Conservation (phyloP, 495 filamentous ascomycete species). For the Podospora tetraspora region DNA sequence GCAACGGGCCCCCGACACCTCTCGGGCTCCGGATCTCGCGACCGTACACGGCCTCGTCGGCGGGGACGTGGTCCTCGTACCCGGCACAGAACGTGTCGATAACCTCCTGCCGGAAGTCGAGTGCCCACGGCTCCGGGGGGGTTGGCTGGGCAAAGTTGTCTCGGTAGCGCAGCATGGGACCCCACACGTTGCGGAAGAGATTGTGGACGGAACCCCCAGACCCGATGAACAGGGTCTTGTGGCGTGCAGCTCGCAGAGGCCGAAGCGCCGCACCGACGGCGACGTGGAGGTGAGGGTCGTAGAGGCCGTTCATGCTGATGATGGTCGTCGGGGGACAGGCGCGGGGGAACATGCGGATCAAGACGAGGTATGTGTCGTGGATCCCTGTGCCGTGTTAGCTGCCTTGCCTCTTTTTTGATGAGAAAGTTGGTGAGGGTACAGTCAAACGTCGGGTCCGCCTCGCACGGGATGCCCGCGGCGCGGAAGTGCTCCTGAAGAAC, state of each 20-base stretch:
- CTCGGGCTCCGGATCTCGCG: conserved; percentile 11
- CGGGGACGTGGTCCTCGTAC: conserved; percentile 21
- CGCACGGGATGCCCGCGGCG: conserved; percentile 45
- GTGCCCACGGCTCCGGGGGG: conserved; percentile 49
- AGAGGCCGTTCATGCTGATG: conserved; percentile 53
- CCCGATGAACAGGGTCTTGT: conserved; percentile 51
- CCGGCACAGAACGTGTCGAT: conserved; percentile 44
- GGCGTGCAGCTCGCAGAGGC: conserved; percentile 42
- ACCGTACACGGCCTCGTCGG: conserved; percentile 10
- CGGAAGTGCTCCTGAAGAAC: conserved; percentile 43
- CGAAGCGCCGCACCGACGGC: conserved; percentile 49
- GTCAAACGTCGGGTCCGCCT: conserved; percentile 47
- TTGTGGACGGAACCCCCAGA: conserved; percentile 61
- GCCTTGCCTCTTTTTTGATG: neutral
- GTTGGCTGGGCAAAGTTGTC: conserved; percentile 56
- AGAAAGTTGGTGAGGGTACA: conserved; percentile 18
- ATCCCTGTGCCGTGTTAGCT: conserved; percentile 35
- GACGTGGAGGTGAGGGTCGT: conserved; percentile 57
- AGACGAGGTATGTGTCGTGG: conserved; percentile 58
- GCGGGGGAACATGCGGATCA: conserved; percentile 58
- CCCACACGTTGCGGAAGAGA: conserved; percentile 58
- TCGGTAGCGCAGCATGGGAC: conserved; percentile 51
- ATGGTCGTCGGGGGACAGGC: conserved; percentile 55
- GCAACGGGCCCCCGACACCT: conserved; percentile 35
- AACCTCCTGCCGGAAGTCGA: conserved; percentile 58